Percentiles rank a stretch among this genome's conserved stretches.
These are phyloP conservation scores for Huntiella omanensis DNA, from an alignment of 2,329 filamentous ascomycete genomes.

Conservation along the genomic window DNA sequence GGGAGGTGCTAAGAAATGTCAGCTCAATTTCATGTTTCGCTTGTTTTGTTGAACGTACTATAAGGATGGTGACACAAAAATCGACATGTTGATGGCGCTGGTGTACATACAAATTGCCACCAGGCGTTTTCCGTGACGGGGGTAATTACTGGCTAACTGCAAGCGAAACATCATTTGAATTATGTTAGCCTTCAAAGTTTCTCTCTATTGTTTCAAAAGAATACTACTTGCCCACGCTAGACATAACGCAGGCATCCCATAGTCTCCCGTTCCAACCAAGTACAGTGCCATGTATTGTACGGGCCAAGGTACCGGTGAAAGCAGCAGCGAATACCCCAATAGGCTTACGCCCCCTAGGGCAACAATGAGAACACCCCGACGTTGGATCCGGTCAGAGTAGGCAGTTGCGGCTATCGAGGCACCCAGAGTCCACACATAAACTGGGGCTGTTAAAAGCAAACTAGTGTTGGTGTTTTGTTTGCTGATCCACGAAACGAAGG, in stretches of 20 bases:
- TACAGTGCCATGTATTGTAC: neutral
- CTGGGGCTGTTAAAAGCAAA: neutral
- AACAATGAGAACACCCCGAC: neutral
- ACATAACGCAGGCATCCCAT: neutral
- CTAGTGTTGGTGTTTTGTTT: neutral
- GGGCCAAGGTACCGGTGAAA: neutral
- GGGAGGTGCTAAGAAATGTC: neutral
- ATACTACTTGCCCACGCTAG: neutral
- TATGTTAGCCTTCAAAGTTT: too few species aligned
- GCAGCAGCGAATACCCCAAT: neutral
- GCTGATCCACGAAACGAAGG: neutral
- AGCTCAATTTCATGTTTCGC: too few species aligned
- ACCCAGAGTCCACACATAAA: neutral
- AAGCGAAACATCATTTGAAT: too few species aligned
- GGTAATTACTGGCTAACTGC: neutral
- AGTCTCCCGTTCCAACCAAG: neutral
- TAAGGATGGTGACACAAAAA: neutral
- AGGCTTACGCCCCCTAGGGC: neutral
- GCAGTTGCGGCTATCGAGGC: neutral
- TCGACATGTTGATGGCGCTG: neutral
- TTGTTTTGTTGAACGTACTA: neutral
- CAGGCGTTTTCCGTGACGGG: neutral
- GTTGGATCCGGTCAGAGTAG: slow-evolving; percentile 2
- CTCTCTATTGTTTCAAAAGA: too few species aligned
- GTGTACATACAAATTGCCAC: neutral